Percentiles rank a stretch among this genome's conserved stretches.
These are phyloP conservation scores for Truncatella angustata DNA, from an alignment of 2,329 filamentous ascomycete genomes.

Conservation along the genomic window DNA sequence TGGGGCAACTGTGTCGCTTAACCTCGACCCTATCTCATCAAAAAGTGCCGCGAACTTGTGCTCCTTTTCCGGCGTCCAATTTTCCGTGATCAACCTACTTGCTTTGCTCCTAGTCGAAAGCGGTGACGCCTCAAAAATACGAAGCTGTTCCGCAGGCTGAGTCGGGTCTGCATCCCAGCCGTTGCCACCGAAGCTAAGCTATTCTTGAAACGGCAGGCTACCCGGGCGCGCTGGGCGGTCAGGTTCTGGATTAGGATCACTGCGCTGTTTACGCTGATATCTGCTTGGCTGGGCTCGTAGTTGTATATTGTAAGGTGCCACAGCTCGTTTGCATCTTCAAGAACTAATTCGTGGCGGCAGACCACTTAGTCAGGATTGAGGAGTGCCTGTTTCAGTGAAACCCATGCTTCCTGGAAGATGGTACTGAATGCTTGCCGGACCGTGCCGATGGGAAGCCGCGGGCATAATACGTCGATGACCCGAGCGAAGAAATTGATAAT, in stretches of 20 bases:
- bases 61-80: not conserved
- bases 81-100: not conserved
- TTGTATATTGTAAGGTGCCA: not conserved
- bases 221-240: not conserved
- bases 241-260: not conserved
- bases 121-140: not conserved
- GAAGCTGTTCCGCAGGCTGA: not conserved
- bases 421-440: not conserved
- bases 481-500: not conserved
- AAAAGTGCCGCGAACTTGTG: not conserved
- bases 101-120: not conserved
- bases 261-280: not conserved
- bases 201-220: not conserved
- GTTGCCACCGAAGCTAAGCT: not conserved
- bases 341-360: not conserved
- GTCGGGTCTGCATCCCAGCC: not conserved
- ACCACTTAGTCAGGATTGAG: not conserved
- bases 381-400: not conserved
- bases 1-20: not conserved
- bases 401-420: not conserved
- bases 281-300: not conserved
- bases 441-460: not conserved
- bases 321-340: not conserved
- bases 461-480: not conserved
- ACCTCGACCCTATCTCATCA: not conserved